These are phyloP conservation scores for Leccinum obscurum DNA, from an alignment of 768 basidiomycete species.

Conservation along the genomic window DNA sequence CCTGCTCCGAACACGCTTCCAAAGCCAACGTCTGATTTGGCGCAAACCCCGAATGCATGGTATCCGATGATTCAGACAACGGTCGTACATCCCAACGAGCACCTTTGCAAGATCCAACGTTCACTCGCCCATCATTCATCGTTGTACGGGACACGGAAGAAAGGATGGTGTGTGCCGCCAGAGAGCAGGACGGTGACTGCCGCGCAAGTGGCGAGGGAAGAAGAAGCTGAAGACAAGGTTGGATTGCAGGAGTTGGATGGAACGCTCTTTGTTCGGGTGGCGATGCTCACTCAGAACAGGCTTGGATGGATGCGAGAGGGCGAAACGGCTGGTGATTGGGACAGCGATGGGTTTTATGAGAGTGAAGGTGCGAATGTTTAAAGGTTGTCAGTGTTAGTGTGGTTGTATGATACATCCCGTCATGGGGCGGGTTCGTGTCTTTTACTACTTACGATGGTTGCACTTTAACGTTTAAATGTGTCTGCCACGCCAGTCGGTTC, in stretches of 20 bases:
- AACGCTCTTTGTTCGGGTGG: conserved; percentile 60
- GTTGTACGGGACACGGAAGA: conserved; percentile 42
- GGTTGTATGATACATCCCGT: conserved; percentile 15
- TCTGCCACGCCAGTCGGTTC: no score
- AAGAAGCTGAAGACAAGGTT: conserved; percentile 27
- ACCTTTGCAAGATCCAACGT: conserved; percentile 48
- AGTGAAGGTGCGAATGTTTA: not conserved
- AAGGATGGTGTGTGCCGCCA: conserved; percentile 24
- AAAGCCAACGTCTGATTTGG: conserved; percentile 33
- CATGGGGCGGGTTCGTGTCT: no score
- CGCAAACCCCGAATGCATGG: conserved; percentile 55
- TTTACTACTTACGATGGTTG: no score
- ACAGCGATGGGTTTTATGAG: conserved; percentile 21
- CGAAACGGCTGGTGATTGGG: conserved; percentile 25
- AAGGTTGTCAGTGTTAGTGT: conserved; percentile 12
- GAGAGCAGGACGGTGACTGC: conserved; percentile 17
- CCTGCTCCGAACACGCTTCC: conserved; percentile 32
- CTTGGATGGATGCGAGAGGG: conserved; percentile 44
- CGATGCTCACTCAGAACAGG: conserved; percentile 48
- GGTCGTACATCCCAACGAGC: conserved; percentile 59
- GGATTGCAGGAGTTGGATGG: conserved; percentile 47
- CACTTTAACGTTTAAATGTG: no score
- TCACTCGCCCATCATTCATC: conserved; percentile 46
- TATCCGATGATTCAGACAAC: conserved; percentile 51
- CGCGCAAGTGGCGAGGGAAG: conserved; percentile 21